Conservation (phyloP, 305 asterid genomes). For the Fraxinus velutina region DNA sequence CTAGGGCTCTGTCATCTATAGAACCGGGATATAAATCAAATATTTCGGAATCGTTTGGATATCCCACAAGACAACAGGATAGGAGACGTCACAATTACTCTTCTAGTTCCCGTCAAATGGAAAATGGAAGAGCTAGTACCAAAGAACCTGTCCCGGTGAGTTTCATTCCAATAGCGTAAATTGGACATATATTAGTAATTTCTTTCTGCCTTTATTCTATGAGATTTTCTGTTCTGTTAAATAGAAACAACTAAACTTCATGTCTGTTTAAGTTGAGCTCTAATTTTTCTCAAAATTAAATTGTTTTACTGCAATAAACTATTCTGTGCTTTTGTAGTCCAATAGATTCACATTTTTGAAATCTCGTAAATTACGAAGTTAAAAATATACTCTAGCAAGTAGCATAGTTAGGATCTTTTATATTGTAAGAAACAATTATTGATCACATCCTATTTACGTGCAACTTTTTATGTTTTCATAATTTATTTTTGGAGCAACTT, state of each 20-base stretch:
- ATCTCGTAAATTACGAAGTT: background rate
- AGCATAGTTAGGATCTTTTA: background rate
- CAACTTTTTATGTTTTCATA: background rate
- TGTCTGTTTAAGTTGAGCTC: background rate
- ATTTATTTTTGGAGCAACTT: background rate
- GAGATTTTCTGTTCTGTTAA: background rate
- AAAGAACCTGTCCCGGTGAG: conserved; percentile 49
- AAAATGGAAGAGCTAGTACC: conserved; percentile 35
- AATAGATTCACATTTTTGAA: background rate
- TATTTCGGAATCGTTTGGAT: conserved; percentile 36
- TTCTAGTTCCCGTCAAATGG: conserved; percentile 38
- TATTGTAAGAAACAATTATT: background rate
- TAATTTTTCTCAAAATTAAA: background rate
- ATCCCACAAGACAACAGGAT: conserved; percentile 43
- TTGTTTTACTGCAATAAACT: background rate
- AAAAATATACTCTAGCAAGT: background rate
- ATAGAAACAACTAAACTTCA: background rate
- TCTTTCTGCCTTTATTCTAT: background rate
- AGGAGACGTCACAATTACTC: conserved; percentile 29
- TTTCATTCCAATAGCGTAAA: conserved; percentile 17
- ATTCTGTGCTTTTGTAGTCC: background rate
- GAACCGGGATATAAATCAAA: conserved; percentile 33
- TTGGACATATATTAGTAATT: background rate
- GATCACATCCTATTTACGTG: background rate
- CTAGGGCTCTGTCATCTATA: conserved; percentile 45